Conservation (phyloP, 352 stramenopile genomes). For the Globisporangium uncinulatum region DNA sequence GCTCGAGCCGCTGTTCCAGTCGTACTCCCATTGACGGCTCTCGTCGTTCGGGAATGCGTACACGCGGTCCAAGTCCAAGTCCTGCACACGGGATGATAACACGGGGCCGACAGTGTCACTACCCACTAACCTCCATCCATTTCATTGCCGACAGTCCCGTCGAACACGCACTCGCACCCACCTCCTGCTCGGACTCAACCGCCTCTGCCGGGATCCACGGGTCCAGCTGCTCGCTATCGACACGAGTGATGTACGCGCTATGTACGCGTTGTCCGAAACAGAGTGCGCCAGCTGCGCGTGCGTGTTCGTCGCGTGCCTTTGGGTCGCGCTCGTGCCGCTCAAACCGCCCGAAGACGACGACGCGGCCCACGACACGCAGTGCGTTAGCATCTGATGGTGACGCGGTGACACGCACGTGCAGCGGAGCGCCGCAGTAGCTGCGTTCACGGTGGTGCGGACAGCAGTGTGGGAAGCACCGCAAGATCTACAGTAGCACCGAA, state of each 20-base stretch:
- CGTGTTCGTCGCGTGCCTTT: slow-evolving; percentile 6
- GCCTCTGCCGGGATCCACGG: not conserved
- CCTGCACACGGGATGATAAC: too few species aligned
- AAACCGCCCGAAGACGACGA: slow-evolving; percentile 31
- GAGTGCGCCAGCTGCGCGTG: slow-evolving; percentile 2
- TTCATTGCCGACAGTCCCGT: too few species aligned
- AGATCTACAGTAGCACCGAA: slow-evolving; percentile 20
- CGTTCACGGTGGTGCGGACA: slow-evolving; percentile 37
- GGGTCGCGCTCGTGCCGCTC: slow-evolving; percentile 22
- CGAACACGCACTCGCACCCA: slow-evolving; percentile 6
- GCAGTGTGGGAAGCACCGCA: slow-evolving; percentile 58
- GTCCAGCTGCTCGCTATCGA: slow-evolving; percentile 3
- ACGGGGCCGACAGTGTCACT: too few species aligned
- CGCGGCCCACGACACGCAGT: not conserved
- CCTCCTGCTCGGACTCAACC: not conserved
- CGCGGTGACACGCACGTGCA: slow-evolving; percentile 21
- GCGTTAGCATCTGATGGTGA: not conserved
- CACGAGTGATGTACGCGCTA: not conserved
- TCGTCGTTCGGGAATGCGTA: slow-evolving; percentile 31
- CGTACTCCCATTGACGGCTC: slow-evolving; percentile 44
- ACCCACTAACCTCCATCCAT: too few species aligned
- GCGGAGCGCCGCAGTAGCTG: slow-evolving; percentile 42
- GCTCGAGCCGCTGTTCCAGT: slow-evolving; percentile 51
- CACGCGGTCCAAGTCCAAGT: not conserved
- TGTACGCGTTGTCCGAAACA: slow-evolving; percentile 16